These are phyloP conservation scores for Urochloa ruziziensis DNA, from an alignment of 176 grass and related monocot genomes.

Conservation along the genomic window DNA sequence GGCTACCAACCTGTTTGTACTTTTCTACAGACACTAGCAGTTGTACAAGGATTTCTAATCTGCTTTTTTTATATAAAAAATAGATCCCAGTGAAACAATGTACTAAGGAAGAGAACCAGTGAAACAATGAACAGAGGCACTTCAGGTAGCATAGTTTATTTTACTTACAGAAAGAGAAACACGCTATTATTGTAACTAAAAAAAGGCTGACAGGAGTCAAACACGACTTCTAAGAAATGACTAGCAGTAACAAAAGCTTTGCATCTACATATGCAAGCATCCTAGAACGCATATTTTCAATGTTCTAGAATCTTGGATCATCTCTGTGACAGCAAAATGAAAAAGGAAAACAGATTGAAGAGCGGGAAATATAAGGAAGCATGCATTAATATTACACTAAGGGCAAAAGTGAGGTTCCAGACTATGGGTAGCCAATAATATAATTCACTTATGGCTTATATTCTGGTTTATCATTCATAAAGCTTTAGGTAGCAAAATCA, in stretches of 20 bases:
- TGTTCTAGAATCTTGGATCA: background rate
- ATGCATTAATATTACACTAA: slow-evolving; percentile 20
- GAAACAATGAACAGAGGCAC: background rate
- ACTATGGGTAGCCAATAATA: background rate
- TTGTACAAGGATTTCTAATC: background rate
- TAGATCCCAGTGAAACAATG: background rate
- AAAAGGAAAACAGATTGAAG: background rate
- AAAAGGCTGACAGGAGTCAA: background rate
- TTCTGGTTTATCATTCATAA: slow-evolving; percentile 22
- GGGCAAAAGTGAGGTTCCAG: background rate
- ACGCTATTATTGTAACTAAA: background rate
- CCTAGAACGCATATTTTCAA: background rate
- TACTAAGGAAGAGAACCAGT: slow-evolving; percentile 11
- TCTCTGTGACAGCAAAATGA: slow-evolving; percentile 1
- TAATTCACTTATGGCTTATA: slow-evolving; percentile 14
- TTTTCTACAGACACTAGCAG: background rate
- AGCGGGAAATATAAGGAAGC: background rate
- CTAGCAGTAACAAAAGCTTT: slow-evolving; percentile 1
- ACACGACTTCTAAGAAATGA: background rate
- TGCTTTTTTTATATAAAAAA: slow-evolving; percentile 21
- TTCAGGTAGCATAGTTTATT: background rate
- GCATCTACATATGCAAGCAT: background rate
- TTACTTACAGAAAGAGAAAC: background rate
- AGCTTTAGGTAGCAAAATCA: slow-evolving; percentile 16
- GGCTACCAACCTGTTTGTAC: background rate